Base-by-base conservation (phyloP, 164 flowering plant species). In the Akebia trifoliata region DNA sequence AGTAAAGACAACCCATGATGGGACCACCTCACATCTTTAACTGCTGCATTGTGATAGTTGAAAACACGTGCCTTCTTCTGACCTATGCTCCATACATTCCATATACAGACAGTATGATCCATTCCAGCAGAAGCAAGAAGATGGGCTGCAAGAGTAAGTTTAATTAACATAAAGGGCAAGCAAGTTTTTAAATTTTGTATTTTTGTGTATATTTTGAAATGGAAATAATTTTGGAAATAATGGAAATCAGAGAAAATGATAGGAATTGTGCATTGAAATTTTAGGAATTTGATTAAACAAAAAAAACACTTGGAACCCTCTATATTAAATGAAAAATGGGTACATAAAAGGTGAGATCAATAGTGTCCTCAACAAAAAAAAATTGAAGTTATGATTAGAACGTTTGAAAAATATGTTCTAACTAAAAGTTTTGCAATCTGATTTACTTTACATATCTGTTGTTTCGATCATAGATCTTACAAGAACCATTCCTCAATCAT, bases 81-180 rank as follows among this genome's bases (percentile, higher is more conserved):
- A 69, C 73, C 72, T 55, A 48, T 69, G 69, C 76, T 80, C 97
- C 96, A 94, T 8, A 82, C 88, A 70, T 94, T 90, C 93, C 99
- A 94, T 58, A 90, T 72, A 72, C 70, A 77, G 54, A 88, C 69
- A n/a, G 66, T 50, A 15, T 76, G 72, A 74, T 90, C 99, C 95
- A 90, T 79, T 70, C 93, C 93, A 55, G 95, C 93, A 63, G 97
- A 94, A 67, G 99, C 96, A 74, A 94, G 92, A 58, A 94, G 94
- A 74, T 90, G 96, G 57, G 82, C 96, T 94, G 93, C 45, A 77
- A 18, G 66, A 73, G 58, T 75, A 71, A 46, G 61, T 55, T 34
- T 38, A 65, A 1, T 39, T 45, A 21, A 46, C 24, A n/a, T 24
- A 8, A 17, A 55, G 17, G 1, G 38, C 4, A 4, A 8, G n/a